Conservation (phyloP, 768 basidiomycete species). For the Phylloporus sp. region DNA sequence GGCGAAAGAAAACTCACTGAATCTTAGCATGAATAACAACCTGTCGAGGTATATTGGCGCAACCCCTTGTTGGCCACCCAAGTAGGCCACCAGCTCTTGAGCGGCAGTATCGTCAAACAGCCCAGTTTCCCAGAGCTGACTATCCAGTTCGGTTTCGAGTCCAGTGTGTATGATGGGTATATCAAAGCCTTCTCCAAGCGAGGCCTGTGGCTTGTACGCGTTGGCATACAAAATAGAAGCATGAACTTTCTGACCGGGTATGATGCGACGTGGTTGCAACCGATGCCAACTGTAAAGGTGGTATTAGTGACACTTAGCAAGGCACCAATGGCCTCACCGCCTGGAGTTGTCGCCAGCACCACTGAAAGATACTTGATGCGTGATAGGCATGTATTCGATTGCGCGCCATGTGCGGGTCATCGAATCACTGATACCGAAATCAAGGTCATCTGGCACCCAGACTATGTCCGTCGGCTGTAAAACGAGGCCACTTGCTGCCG, state of each 20-base stretch:
- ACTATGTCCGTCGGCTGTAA: constrained; percentile 26
- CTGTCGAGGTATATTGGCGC: constrained; percentile 18
- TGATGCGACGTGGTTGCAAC: constrained; percentile 23
- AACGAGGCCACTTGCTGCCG: constrained; percentile 21
- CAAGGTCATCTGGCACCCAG: constrained; percentile 26
- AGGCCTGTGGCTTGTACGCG: constrained; percentile 16
- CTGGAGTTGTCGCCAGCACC: constrained; percentile 14
- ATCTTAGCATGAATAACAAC: constrained; percentile 20
- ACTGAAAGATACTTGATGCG: constrained; percentile 19
- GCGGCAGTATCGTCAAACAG: constrained; percentile 21
- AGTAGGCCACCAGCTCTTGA: constrained; percentile 6
- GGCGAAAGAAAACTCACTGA: constrained; percentile 8
- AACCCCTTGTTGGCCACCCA: constrained; percentile 12
- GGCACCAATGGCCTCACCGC: constrained; percentile 8
- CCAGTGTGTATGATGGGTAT: constrained; percentile 8
- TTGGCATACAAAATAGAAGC: constrained; percentile 23
- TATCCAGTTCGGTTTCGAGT: constrained; percentile 3
- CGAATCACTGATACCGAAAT: constrained; percentile 20
- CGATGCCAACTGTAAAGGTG: constrained; percentile 10
- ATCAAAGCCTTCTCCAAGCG: constrained; percentile 23
- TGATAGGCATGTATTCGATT: constrained; percentile 24
- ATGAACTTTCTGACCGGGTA: constrained; percentile 27
- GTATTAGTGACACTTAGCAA: not conserved
- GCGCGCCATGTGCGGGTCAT: constrained; percentile 14
- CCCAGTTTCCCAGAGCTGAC: constrained; percentile 17